These are phyloP conservation scores for Cystobasidium sp. DNA, from an alignment of 1,284 basidiomycete species.

Conservation along the genomic window DNA sequence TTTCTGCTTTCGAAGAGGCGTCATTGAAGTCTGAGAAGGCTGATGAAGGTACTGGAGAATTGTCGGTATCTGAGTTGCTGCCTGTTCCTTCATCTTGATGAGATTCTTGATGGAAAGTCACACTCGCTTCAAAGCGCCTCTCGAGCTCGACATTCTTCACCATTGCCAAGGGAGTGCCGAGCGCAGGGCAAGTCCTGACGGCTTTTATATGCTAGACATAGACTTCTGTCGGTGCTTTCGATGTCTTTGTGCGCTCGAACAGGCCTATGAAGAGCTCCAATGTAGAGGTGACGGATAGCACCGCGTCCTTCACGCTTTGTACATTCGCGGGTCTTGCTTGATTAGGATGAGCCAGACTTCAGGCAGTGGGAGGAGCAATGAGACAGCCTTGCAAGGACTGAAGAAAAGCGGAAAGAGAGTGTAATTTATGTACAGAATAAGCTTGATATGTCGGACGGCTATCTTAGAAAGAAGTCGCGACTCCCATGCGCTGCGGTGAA, in stretches of 20 bases:
- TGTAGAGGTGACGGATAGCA: no score
- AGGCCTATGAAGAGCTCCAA: no score
- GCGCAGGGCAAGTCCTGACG: not conserved
- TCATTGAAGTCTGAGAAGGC: constrained; percentile 16
- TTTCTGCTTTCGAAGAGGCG: not conserved
- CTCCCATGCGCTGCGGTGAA: no score
- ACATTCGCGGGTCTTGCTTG: not conserved
- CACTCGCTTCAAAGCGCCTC: constrained; percentile 14
- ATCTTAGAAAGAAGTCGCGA: no score
- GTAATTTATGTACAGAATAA: not conserved
- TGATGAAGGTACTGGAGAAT: constrained; percentile 13
- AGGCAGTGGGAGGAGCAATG: not conserved
- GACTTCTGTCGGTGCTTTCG: no score
- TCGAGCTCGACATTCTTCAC: constrained; percentile 9
- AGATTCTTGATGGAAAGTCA: not conserved
- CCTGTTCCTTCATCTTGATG: not conserved
- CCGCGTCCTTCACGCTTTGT: not conserved
- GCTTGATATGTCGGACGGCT: not conserved
- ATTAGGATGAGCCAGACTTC: not conserved
- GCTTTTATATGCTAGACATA: no score
- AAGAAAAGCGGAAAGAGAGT: not conserved
- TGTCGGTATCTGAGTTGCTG: constrained; percentile 2
- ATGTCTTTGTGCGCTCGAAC: no score
- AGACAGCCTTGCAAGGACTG: not conserved
- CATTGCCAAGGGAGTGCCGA: not conserved